These are phyloP conservation scores for Flaveria brownii DNA, from an alignment of 129 eudicot species.

Conservation along the genomic window DNA sequence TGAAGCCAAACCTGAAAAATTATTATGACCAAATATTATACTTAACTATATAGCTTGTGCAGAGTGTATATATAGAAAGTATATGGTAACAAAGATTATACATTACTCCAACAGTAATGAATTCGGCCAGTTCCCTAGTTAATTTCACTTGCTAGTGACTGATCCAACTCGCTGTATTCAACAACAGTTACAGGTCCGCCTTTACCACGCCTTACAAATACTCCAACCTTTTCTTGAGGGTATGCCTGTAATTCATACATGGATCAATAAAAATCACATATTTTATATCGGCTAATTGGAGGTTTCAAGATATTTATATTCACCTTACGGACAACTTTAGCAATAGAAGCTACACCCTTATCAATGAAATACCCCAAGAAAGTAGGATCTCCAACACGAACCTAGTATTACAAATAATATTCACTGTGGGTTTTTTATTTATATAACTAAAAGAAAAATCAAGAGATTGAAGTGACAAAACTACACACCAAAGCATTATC, in stretches of 20 bases:
- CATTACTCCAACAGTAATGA: conserved; percentile 99
- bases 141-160: conserved; percentile 79
- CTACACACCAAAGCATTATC: conserved; percentile 84
- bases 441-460: neutral
- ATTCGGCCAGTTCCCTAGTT: conserved; percentile 96
- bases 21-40: neutral
- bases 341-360: conserved; percentile 87
- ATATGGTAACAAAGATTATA: conserved; percentile 29
- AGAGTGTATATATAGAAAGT: neutral
- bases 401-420: conserved; percentile 43
- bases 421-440: neutral
- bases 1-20: conserved; percentile 88
- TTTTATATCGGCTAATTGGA: neutral
- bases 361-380: conserved; percentile 97
- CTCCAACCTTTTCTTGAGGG: conserved; percentile 99
- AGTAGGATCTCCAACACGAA: conserved; percentile 97
- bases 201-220: conserved; percentile 92
- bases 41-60: neutral
- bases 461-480: conserved; percentile 11
- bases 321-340: conserved; percentile 97
- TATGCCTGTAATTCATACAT: conserved; percentile 54
- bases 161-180: conserved; percentile 94
- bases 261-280: conserved; percentile 8
- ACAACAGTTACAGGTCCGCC: conserved; percentile 98
- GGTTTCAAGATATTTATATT: neutral